These are phyloP conservation scores for Scutellaria galericulata DNA, from an alignment of 257 asterid genomes.

Conservation along the genomic window DNA sequence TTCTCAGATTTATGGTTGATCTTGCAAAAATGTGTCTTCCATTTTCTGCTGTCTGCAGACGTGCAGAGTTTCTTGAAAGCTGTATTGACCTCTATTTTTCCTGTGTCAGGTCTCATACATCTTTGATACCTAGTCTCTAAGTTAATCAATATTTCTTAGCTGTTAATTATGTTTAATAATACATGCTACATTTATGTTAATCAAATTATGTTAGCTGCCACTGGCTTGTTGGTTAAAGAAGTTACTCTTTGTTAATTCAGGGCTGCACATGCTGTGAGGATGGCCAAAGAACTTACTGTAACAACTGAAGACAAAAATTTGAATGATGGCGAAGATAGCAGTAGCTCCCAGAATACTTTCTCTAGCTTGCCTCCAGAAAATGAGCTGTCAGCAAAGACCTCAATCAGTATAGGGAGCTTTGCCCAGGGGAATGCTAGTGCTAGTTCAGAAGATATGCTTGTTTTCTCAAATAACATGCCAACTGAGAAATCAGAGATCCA, in stretches of 20 bases:
- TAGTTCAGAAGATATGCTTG: conserved; percentile 83
- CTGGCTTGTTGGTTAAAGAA: conserved; percentile 32
- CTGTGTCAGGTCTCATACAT: conserved; percentile 77
- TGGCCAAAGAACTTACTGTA: conserved; percentile 80
- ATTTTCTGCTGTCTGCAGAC: conserved; percentile 86
- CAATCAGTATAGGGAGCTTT: conserved; percentile 83
- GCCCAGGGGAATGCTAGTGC: conserved; percentile 80
- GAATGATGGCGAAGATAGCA: conserved; percentile 75
- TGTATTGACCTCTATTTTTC: conserved; percentile 94
- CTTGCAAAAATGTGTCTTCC: conserved; percentile 98
- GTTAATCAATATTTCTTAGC: conserved; percentile 1
- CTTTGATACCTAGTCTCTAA: conserved; percentile 27
- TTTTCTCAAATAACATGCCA: conserved; percentile 39
- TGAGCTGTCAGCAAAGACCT: conserved; percentile 78
- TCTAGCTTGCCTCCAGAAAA: conserved; percentile 92
- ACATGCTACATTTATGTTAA: conserved; percentile 18
- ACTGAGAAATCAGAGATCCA: conserved; percentile 52
- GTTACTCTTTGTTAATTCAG: conserved; percentile 47
- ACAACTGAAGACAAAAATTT: conserved; percentile 71
- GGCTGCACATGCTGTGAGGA: conserved; percentile 95
- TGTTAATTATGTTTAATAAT: conserved; percentile 33
- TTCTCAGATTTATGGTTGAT: conserved; percentile 98
- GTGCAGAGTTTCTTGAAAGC: conserved; percentile 92
- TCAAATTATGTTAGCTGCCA: conserved; percentile 19
- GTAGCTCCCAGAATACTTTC: conserved; percentile 86